These are phyloP conservation scores for Solanum raphanifolium DNA, from an alignment of 257 asterid genomes.

Conservation along the genomic window DNA sequence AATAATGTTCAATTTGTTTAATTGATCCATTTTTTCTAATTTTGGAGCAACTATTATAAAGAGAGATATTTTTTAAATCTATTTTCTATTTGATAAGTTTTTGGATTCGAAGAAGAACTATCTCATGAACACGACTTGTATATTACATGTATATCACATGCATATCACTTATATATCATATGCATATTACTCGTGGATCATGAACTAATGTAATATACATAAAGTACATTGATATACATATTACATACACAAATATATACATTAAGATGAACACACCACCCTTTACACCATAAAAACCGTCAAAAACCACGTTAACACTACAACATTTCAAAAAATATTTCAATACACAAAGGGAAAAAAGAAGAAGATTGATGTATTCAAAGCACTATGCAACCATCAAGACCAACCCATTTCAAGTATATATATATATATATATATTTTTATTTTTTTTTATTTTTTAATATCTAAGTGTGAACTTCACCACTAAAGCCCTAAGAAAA, in stretches of 20 bases:
- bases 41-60: not conserved
- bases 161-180: no score
- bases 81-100: not conserved
- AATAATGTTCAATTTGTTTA: no score
- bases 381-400: not conserved
- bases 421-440: no score
- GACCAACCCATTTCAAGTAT: no score
- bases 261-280: not conserved
- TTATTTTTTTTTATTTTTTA: no score
- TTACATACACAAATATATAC: not conserved
- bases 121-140: not conserved
- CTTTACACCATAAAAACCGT: not conserved
- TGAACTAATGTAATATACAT: no score
- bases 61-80: not conserved
- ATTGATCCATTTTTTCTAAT: not conserved
- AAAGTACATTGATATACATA: not conserved
- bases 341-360: not conserved
- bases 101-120: not conserved
- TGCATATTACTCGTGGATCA: not conserved
- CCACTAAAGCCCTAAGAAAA: no score
- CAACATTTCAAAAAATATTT: no score
- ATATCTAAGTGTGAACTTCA: not conserved
- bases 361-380: not conserved
- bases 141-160: not conserved
- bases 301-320: not conserved